Evolutionary conservation across 164 flowering plant genomes (phyloP).

Genomic region (Tetrastigma voinierianum): DNA sequence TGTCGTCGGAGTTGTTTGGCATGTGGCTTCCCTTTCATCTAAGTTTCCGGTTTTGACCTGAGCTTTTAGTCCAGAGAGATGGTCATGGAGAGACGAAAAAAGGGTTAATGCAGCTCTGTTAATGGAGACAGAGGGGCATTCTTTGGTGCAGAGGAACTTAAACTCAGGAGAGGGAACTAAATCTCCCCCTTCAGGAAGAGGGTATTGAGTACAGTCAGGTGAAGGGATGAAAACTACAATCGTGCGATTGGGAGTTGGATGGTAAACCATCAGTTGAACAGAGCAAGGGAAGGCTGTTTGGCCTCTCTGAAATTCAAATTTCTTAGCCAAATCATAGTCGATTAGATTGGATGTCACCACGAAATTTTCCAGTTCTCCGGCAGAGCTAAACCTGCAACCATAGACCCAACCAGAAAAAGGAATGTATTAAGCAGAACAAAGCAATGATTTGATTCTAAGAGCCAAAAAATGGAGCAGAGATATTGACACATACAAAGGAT

Average conservation of each 20-base stretch:
- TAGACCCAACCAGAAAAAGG: background rate
- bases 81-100: slow-evolving; percentile 13
- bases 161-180: slow-evolving; percentile 19
- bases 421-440: background rate
- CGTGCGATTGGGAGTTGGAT: background rate
- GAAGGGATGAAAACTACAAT: slow-evolving; percentile 29
- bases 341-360: slow-evolving; percentile 24
- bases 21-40: too few relatives aligned
- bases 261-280: slow-evolving; percentile 6
- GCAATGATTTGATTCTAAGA: too few relatives aligned
- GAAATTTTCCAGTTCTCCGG: slow-evolving; percentile 29
- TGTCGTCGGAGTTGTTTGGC: too few relatives aligned
- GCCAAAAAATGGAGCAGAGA: too few relatives aligned
- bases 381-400: slow-evolving; percentile 29
- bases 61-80: slow-evolving; percentile 8
- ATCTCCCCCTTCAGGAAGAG: slow-evolving; percentile 1
- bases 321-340: slow-evolving; percentile 15
- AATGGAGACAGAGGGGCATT: slow-evolving; percentile 24
- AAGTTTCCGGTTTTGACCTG: too few relatives aligned
- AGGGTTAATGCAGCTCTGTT: slow-evolving; percentile 17
- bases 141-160: slow-evolving; percentile 23
- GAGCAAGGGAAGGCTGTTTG: background rate
- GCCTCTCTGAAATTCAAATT: slow-evolving; percentile 5
- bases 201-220: background rate
- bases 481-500: too few relatives aligned